These are phyloP conservation scores for Solanum rostratum DNA, from an alignment of 257 asterid genomes.

Conservation along the genomic window DNA sequence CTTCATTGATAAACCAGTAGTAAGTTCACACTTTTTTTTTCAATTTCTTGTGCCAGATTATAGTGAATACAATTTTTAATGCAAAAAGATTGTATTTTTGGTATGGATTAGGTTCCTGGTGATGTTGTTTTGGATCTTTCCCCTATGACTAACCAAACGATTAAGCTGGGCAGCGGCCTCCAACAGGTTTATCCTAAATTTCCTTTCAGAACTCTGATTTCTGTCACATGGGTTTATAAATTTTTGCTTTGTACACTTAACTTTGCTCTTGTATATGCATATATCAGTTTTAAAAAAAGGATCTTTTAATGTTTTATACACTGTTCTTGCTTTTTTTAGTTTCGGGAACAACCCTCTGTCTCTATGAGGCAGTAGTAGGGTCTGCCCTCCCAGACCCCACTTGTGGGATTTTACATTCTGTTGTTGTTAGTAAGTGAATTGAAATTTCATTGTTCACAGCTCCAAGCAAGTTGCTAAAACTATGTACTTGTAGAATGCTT, in stretches of 20 bases:
- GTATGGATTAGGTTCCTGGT: constrained; percentile 56
- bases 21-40: background rate
- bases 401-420: too few species aligned
- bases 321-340: background rate
- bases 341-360: too few species aligned
- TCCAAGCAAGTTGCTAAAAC: background rate
- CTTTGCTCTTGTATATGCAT: background rate
- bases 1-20: constrained; percentile 51
- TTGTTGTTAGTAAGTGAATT: background rate
- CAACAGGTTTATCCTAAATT: constrained; percentile 47
- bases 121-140: constrained; percentile 88
- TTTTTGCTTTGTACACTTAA: background rate
- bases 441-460: background rate
- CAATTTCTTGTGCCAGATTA: background rate
- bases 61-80: background rate
- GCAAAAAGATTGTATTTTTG: background rate
- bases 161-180: constrained; percentile 92
- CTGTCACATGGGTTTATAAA: background rate
- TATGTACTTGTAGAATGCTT: background rate
- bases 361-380: too few species aligned
- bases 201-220: background rate
- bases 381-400: too few species aligned
- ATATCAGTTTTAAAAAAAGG: background rate
- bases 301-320: background rate
- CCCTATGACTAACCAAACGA: constrained; percentile 48